Base-by-base conservation (phyloP, 495 filamentous ascomycete species). In the Penicillium cataractarum region DNA sequence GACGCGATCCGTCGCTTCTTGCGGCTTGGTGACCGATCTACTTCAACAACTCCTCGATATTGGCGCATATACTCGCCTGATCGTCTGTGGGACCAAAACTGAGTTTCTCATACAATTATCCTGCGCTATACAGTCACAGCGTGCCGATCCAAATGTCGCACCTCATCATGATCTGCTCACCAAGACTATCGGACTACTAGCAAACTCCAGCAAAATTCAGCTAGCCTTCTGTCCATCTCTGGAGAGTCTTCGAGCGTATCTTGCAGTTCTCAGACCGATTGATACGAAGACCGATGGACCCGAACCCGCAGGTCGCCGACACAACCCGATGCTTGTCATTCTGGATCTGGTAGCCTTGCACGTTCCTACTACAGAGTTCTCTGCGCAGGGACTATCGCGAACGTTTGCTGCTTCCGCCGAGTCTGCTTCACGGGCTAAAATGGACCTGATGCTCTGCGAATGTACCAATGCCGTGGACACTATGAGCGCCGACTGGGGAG, bases 311-410 rank as follows among this genome's bases (percentile, higher is more conserved):
- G 32, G 48, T 0, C 57, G 58, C 33, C 40, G 58, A 33, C 55
- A 51, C n/a, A 46, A 7, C 50, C 37, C 78, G 17, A 69, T 85
- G 26, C 74, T 97, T 15, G 80, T 87, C 13, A 72, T 93, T 12
- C 84, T 91, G 61, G 86, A 91, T 57, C 79, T 89, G 49, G 66
- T 96, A 12, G 74, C 79, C 31, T 72, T 92, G 37, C 93, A 97
- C 75, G 79, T 79, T n/a, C 74, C 80, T 29, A 93, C 90, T 5
- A 84, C 85, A 58, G 91, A 95, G 67, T 93, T 90, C 82, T 93
- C 90, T 46, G 92, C 89, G 0, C 92, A 96, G 71, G 93, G 92
- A 0, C 72, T 97, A 6, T 85, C 85, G 53, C 85, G 87, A 67
- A 91, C 88, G 6, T 78, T 90, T 17, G 84, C 92, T 12, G 72